These are phyloP conservation scores for Conringia planisiliqua DNA, from an alignment of 345 rosid genomes.

Conservation along the genomic window DNA sequence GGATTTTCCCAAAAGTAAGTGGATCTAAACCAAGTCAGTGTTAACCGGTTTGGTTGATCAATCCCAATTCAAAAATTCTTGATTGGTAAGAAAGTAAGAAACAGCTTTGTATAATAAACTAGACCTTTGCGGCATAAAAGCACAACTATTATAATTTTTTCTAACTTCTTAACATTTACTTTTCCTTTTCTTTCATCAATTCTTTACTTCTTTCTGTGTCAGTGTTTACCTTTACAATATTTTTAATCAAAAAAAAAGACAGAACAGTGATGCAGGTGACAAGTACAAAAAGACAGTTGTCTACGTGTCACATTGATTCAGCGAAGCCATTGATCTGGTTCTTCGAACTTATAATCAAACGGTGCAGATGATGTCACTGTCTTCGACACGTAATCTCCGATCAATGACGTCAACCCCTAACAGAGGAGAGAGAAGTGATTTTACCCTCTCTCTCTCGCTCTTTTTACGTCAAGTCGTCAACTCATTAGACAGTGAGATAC, in stretches of 20 bases:
- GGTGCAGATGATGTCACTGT: conserved; percentile 14
- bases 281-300: conserved; percentile 24
- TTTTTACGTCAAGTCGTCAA: background rate
- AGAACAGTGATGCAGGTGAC: conserved; percentile 25
- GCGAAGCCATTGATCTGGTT: background rate
- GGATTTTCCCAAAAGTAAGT: background rate
- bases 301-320: conserved; percentile 24
- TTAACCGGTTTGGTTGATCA: background rate
- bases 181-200: background rate
- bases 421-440: background rate
- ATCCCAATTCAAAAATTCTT: background rate
- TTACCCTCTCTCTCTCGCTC: too few species aligned
- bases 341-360: background rate
- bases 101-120: background rate
- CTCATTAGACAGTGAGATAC: background rate
- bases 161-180: too few species aligned
- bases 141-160: background rate
- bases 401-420: background rate
- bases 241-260: background rate
- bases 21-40: background rate
- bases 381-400: conserved; percentile 4
- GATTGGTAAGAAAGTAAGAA: conserved; percentile 15
- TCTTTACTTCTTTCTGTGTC: conserved; percentile 4
- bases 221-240: conserved; percentile 1
- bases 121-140: conserved; percentile 26